Evolutionary conservation across 306 rosid species (phyloP).

Genomic region (Prunus salicina): DNA sequence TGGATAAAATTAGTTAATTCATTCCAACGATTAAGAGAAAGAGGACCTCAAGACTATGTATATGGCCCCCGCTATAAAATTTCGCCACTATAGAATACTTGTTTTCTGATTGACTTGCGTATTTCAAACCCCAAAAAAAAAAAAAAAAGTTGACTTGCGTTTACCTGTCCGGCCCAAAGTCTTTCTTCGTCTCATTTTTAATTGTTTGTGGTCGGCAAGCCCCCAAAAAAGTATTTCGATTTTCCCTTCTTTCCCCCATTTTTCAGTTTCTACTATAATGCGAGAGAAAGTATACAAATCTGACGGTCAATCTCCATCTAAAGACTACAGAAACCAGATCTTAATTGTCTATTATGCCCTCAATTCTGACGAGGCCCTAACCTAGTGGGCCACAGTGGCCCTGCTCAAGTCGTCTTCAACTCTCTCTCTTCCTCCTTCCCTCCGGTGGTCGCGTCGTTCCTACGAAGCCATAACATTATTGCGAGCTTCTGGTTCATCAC

Average conservation of each 20-base stretch:
- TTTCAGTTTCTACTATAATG: not conserved
- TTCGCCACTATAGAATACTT: no score
- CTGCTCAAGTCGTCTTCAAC: not conserved
- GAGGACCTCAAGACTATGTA: no score
- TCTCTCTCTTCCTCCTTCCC: not conserved
- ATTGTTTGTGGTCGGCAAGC: not conserved
- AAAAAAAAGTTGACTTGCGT: not conserved
- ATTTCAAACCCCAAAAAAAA: no score
- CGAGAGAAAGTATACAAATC: not conserved
- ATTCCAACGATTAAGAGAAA: no score
- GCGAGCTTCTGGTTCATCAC: constrained; percentile 6
- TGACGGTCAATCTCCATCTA: not conserved
- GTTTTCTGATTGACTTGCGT: no score
- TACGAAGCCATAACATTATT: not conserved
- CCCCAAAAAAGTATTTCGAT: not conserved
- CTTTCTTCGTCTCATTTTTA: not conserved
- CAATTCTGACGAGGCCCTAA: constrained; percentile 4
- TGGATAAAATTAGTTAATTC: rapidly evolving
- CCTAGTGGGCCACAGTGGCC: not conserved
- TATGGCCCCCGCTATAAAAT: no score
- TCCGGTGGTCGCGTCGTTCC: constrained; percentile 6
- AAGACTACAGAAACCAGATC: not conserved
- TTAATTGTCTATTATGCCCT: constrained; percentile 1
- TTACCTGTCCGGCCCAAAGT: not conserved
- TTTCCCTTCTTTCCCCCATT: not conserved